These are phyloP conservation scores for Durio zibethinus DNA, from an alignment of 345 rosid genomes.

Conservation along the genomic window DNA sequence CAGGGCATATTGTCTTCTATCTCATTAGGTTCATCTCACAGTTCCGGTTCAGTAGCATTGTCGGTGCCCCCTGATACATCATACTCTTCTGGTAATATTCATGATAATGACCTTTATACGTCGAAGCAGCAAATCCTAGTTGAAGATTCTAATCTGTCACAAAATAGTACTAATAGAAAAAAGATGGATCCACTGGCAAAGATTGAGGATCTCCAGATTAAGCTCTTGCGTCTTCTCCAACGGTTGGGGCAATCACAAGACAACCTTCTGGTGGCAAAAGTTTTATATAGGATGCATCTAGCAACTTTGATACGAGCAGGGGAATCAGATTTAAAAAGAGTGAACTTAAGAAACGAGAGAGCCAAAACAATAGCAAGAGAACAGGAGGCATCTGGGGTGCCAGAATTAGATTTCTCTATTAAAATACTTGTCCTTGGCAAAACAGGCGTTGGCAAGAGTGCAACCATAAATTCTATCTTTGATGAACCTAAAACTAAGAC, in stretches of 20 bases:
- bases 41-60: slow-evolving; percentile 31
- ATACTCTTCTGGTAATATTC: slow-evolving; percentile 36
- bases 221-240: slow-evolving; percentile 63
- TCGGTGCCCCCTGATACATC: slow-evolving; percentile 31
- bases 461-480: slow-evolving; percentile 85
- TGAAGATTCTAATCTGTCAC: slow-evolving; percentile 37
- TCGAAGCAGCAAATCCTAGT: slow-evolving; percentile 36
- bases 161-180: slow-evolving; percentile 22
- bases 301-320: slow-evolving; percentile 76
- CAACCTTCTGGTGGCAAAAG: slow-evolving; percentile 71
- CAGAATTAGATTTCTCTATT: slow-evolving; percentile 61
- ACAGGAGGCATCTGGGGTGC: slow-evolving; percentile 70
- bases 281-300: slow-evolving; percentile 69
- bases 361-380: slow-evolving; percentile 59
- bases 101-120: slow-evolving; percentile 34
- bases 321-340: slow-evolving; percentile 56
- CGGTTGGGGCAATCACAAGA: slow-evolving; percentile 59
- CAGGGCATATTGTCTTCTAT: not conserved
- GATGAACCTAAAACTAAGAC: slow-evolving; percentile 65
- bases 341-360: slow-evolving; percentile 45
- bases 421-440: slow-evolving; percentile 81
- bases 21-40: slow-evolving; percentile 33
- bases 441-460: slow-evolving; percentile 98
- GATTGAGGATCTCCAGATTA: slow-evolving; percentile 65
- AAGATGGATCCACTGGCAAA: slow-evolving; percentile 49